phyloP scores from a whole-genome alignment of 352 stramenopile genomes.

The Phytophthora multivora region DNA sequence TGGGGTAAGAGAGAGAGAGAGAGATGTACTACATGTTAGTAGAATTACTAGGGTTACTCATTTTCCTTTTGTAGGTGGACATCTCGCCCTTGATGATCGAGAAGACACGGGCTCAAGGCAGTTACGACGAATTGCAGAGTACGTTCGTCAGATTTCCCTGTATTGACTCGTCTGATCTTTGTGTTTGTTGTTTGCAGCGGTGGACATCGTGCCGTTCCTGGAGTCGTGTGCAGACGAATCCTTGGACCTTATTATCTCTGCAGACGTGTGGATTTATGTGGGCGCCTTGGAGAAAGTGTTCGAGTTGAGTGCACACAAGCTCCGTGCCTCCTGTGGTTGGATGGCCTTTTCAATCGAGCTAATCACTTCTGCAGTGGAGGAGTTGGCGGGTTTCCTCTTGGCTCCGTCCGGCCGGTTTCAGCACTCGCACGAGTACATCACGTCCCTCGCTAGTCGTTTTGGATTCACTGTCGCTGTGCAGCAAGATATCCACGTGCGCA shows the following conservation, averaged over 20 bases:
- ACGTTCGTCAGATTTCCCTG: constrained; percentile 6
- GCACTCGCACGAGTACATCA: constrained; percentile 73
- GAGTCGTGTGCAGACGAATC: constrained; percentile 39
- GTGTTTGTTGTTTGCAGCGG: constrained; percentile 32
- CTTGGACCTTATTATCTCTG: constrained; percentile 73
- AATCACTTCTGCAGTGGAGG: constrained; percentile 20
- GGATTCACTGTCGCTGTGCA: constrained; percentile 49
- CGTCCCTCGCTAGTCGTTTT: constrained; percentile 33
- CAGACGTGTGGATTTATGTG: constrained; percentile 91
- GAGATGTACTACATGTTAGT: no score
- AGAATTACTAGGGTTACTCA: background rate
- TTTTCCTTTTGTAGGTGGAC: constrained; percentile 56
- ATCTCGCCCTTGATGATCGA: constrained; percentile 84
- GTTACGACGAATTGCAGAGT: constrained; percentile 81
- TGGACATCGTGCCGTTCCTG: constrained; percentile 65
- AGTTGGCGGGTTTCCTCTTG: constrained; percentile 45
- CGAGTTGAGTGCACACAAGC: constrained; percentile 44
- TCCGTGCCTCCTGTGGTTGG: constrained; percentile 42
- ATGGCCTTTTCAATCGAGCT: constrained; percentile 80
- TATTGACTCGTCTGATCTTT: constrained; percentile 1
- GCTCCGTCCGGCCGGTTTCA: constrained; percentile 79
- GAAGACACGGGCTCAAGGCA: constrained; percentile 62
- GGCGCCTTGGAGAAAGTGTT: constrained; percentile 72
- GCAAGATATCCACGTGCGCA: constrained; percentile 61
- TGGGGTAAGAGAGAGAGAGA: constrained; percentile 41